These are phyloP conservation scores for Syzygium jambos DNA, from an alignment of 345 rosid species.

Conservation along the genomic window DNA sequence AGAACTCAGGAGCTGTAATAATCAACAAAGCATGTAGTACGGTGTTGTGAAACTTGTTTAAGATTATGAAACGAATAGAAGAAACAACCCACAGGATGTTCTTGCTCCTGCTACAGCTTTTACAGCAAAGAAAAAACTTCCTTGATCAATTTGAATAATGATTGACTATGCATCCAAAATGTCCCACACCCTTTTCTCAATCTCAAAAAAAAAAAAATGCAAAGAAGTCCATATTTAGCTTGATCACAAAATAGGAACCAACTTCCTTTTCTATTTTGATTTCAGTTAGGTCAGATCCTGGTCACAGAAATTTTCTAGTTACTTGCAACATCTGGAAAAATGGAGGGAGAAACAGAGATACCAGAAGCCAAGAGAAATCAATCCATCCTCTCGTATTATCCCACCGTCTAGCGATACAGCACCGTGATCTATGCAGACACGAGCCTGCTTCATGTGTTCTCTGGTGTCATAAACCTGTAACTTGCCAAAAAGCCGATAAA, in stretches of 20 bases:
- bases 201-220: neutral
- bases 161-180: neutral
- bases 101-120: neutral
- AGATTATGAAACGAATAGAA: neutral
- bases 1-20: neutral
- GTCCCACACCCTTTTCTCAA: neutral
- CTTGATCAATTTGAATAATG: neutral
- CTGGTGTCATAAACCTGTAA: constrained; percentile 56
- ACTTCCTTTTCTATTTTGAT: neutral
- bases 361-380: constrained; percentile 33
- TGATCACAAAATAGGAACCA: neutral
- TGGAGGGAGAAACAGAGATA: constrained; percentile 8
- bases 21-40: neutral
- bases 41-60: neutral
- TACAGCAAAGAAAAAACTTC: neutral
- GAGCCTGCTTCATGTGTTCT: constrained; percentile 28
- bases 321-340: neutral
- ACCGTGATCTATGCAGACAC: constrained; percentile 18
- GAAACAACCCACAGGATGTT: neutral
- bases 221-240: neutral
- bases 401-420: constrained; percentile 62
- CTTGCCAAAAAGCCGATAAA: constrained; percentile 33
- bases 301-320: neutral
- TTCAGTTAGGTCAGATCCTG: neutral
- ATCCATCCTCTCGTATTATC: constrained; percentile 32